A percentile compares a stretch with the other conserved stretches of the same genome.
Evolutionary conservation across 441 rosid genomes (phyloP).

Genomic region (Melastoma candidum): DNA sequence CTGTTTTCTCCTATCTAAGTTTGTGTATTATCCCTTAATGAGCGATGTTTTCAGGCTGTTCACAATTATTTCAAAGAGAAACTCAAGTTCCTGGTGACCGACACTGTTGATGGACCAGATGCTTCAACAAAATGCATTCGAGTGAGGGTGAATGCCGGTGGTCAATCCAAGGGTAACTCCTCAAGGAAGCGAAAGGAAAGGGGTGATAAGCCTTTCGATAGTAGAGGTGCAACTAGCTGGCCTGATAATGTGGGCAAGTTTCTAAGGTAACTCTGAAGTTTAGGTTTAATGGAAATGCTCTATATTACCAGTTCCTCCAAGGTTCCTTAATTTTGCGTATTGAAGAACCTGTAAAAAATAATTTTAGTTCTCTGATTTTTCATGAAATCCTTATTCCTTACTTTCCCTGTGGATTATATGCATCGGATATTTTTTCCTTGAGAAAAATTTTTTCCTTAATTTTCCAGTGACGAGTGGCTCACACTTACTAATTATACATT

Average conservation of each 20-base stretch:
- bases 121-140: conserved; percentile 83
- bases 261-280: conserved; percentile 43
- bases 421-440: no score
- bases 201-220: conserved; percentile 75
- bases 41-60: conserved; percentile 43
- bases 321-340: no score
- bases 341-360: not conserved
- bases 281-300: not conserved
- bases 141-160: conserved; percentile 60
- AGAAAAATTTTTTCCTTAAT: no score
- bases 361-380: no score
- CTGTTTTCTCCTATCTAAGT: no score
- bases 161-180: conserved; percentile 39
- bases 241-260: conserved; percentile 83
- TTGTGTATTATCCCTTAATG: no score
- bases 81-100: conserved; percentile 80
- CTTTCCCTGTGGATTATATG: no score
- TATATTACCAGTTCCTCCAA: not conserved
- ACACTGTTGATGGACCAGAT: conserved; percentile 94
- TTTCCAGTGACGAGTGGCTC: no score
- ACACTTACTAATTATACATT: no score
- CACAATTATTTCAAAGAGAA: conserved; percentile 89
- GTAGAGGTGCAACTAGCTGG: conserved; percentile 91
- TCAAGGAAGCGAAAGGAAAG: conserved; percentile 82
- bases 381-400: no score